A percentile compares a stretch with the other conserved stretches of the same genome.
These are phyloP conservation scores for Apodospora peruviana DNA, from an alignment of 495 filamentous ascomycete species.

Conservation along the genomic window DNA sequence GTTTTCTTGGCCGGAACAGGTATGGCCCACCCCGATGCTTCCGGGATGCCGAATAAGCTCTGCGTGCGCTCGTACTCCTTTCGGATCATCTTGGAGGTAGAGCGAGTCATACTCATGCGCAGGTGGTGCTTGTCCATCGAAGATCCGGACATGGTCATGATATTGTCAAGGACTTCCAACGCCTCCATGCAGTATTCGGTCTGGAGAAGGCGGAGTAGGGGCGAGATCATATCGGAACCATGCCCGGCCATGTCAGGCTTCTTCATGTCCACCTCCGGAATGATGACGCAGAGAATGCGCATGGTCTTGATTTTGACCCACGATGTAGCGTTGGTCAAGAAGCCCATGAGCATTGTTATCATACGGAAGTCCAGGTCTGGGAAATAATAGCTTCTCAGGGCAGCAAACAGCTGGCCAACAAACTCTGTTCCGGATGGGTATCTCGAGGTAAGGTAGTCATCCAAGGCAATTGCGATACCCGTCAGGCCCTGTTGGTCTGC, in stretches of 20 bases:
- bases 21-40: conserved; percentile 93
- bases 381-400: conserved; percentile 74
- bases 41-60: conserved; percentile 93
- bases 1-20: conserved; percentile 89
- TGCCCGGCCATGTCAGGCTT: conserved; percentile 84
- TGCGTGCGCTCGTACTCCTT: conserved; percentile 94
- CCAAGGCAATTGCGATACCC: conserved; percentile 55
- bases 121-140: conserved; percentile 90
- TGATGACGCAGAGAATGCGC: conserved; percentile 77
- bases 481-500: conserved; percentile 63
- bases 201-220: conserved; percentile 81
- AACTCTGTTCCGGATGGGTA: conserved; percentile 75
- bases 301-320: conserved; percentile 93
- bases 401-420: conserved; percentile 64
- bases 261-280: conserved; percentile 90
- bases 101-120: conserved; percentile 91
- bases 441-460: conserved; percentile 60
- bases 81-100: conserved; percentile 71
- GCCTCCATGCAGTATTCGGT: conserved; percentile 92
- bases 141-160: conserved; percentile 89
- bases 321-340: conserved; percentile 77
- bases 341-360: conserved; percentile 84
- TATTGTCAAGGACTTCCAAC: conserved; percentile 83
- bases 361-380: conserved; percentile 78
- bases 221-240: conserved; percentile 92